A percentile compares a stretch with the other conserved stretches of the same genome.
Evolutionary conservation across 2,329 filamentous ascomycete genomes (phyloP).

Genomic region (Xylaria sp.): DNA sequence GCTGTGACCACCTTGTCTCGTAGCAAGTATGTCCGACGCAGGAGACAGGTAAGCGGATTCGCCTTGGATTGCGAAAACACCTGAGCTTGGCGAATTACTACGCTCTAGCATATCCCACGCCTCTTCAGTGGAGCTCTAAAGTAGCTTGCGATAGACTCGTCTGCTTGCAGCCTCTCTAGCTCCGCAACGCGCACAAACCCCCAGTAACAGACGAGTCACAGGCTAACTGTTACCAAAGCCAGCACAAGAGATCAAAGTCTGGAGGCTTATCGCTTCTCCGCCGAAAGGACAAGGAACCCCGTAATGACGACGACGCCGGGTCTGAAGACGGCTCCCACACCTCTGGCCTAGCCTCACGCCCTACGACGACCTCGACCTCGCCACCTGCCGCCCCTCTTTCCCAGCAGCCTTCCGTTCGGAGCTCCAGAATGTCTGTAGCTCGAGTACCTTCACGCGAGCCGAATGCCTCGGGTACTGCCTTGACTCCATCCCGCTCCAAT

Average conservation of each 20-base stretch:
- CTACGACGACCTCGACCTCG: constrained; percentile 51
- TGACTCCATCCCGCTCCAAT: constrained; percentile 40
- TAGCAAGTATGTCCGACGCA: constrained; percentile 52
- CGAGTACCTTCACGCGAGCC: constrained; percentile 54
- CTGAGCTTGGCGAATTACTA: constrained; percentile 21
- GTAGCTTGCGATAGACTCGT: not conserved
- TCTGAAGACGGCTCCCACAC: constrained; percentile 61
- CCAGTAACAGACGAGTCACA: constrained; percentile 2
- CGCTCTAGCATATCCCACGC: not conserved
- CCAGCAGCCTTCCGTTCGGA: constrained; percentile 55
- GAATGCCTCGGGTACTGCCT: constrained; percentile 22
- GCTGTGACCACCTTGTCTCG: constrained; percentile 20
- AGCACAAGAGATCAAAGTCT: constrained; percentile 67
- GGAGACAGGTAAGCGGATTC: constrained; percentile 51
- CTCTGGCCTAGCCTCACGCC: constrained; percentile 50
- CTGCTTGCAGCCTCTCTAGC: not conserved
- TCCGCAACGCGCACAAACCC: too few relatives aligned
- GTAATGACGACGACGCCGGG: constrained; percentile 58
- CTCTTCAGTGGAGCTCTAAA: not conserved
- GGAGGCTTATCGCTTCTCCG: constrained; percentile 65
- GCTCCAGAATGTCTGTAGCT: constrained; percentile 61
- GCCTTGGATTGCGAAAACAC: not conserved
- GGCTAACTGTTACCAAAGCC: constrained; percentile 46
- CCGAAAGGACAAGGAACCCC: constrained; percentile 58
- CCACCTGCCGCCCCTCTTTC: constrained; percentile 53